These are phyloP conservation scores for Zasmidium angulare DNA, from an alignment of 2,329 filamentous ascomycete species.

Conservation along the genomic window DNA sequence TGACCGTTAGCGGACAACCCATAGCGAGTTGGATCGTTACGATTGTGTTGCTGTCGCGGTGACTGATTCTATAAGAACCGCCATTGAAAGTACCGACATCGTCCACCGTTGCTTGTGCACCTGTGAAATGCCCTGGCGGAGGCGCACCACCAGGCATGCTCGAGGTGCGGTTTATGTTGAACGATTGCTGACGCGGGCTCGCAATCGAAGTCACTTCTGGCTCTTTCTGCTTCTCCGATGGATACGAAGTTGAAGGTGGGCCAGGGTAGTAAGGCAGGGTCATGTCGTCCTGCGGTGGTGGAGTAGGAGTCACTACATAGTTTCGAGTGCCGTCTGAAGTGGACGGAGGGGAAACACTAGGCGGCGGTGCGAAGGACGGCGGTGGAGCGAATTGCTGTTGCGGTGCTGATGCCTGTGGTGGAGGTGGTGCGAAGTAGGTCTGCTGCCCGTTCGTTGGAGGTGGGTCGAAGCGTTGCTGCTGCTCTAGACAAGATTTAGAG, in stretches of 20 bases:
- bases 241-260: slow-evolving; percentile 36
- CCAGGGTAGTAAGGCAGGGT: slow-evolving; percentile 37
- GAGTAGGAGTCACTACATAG: slow-evolving; percentile 20
- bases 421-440: slow-evolving; percentile 29
- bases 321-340: not conserved
- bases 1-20: slow-evolving; percentile 77
- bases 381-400: slow-evolving; percentile 33
- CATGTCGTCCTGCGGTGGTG: slow-evolving; percentile 26
- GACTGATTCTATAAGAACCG: slow-evolving; percentile 88
- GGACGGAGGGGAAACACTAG: slow-evolving; percentile 18
- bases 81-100: slow-evolving; percentile 97
- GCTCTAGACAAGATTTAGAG: not conserved
- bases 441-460: slow-evolving; percentile 17
- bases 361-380: slow-evolving; percentile 24
- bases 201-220: slow-evolving; percentile 22
- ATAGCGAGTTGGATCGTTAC: slow-evolving; percentile 86
- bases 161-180: slow-evolving; percentile 32
- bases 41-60: slow-evolving; percentile 86
- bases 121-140: slow-evolving; percentile 59
- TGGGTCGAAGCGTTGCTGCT: slow-evolving; percentile 6
- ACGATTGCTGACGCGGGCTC: slow-evolving; percentile 24
- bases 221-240: slow-evolving; percentile 34
- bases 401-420: slow-evolving; percentile 20
- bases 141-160: slow-evolving; percentile 42
- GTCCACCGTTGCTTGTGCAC: slow-evolving; percentile 63